Evolutionary conservation across 108 stramenopile genomes (phyloP).

Genomic region (Conticribra weissflogii): DNA sequence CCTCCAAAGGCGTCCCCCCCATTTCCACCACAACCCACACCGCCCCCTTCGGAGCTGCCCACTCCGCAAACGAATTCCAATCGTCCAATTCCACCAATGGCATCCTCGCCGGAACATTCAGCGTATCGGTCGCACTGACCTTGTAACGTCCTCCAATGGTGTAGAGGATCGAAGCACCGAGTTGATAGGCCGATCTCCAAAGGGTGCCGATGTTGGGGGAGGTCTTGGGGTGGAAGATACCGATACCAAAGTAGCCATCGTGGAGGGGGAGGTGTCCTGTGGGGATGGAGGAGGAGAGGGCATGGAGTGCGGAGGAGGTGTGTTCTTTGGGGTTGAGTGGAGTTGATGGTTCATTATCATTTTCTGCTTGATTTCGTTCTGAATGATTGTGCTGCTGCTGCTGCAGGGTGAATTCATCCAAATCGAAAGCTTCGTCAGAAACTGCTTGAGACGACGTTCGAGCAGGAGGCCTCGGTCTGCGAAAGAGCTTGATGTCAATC

Average conservation of each 20-base stretch:
- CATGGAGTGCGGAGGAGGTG: slow-evolving; percentile 27
- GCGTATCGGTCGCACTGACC: slow-evolving; percentile 31
- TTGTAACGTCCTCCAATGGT: slow-evolving; percentile 54
- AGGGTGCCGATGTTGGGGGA: slow-evolving; percentile 39
- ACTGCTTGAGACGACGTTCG: not conserved
- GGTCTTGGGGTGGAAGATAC: slow-evolving; percentile 46
- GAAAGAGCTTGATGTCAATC: slow-evolving; percentile 40
- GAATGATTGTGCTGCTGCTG: slow-evolving; percentile 39
- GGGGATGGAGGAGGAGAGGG: slow-evolving; percentile 29
- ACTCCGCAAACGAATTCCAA: slow-evolving; percentile 45
- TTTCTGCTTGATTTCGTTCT: slow-evolving; percentile 18
- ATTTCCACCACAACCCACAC: slow-evolving; percentile 56
- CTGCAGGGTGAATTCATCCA: slow-evolving; percentile 17
- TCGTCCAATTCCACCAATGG: slow-evolving; percentile 47
- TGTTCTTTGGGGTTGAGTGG: slow-evolving; percentile 15
- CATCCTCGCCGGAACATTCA: slow-evolving; percentile 39
- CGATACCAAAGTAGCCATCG: slow-evolving; percentile 50
- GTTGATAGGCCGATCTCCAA: slow-evolving; percentile 39
- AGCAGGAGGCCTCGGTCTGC: slow-evolving; percentile 19
- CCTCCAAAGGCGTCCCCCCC: slow-evolving; percentile 44
- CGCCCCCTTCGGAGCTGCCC: slow-evolving; percentile 32
- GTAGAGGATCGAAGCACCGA: slow-evolving; percentile 49
- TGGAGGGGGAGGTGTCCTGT: slow-evolving; percentile 9
- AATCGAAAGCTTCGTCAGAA: not conserved
- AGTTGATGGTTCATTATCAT: not conserved